Base-by-base conservation (phyloP, 2,329 filamentous ascomycete species). In the Aspergillus ustus region DNA sequence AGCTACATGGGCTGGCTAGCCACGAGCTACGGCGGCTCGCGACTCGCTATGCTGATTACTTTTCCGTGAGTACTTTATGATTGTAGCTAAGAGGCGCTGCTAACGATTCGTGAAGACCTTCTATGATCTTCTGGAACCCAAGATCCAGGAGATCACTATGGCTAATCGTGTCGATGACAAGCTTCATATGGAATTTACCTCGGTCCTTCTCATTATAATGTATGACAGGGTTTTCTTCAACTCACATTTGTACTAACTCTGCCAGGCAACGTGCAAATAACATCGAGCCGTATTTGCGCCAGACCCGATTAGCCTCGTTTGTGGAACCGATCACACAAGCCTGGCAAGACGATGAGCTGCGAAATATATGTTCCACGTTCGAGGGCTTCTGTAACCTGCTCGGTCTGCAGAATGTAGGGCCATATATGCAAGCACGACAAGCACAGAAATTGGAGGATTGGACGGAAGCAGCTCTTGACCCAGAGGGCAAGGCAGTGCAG, bases 171-270 rank as follows among this genome's bases (percentile, higher is more conserved):
- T 57, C 80, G 94, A 97, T 70, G 90, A 94, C 70, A 92, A 93
- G 72, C 87, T 93, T 34, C 88, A 91, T 60, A 89, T 95, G 71
- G 92, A 93, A 1, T 93, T 96, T 70, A 91, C 89, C 68, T 94
- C 93, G 9, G 94, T 98, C 65, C 83, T 98, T 0, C 96, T 99
- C 74, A 95, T 96, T 62, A 95, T 99, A 64, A 89, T 95, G 86
- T 90, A 80, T 45, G 15, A 49, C 40, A 31, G 19, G n/a, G 46
- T n/a, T 5, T 40, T 52, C 15, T 43, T 6, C 45, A 9, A 17
- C 17, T 40, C 19, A 13, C 11, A 49, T 63, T 13, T 40, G 13
- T 52, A 29, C 64, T 69, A 59, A 70, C 58, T 19, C 53, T 8
- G 49, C 2, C 50, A 91, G 90, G 69, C 94, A 98, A 76, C 92